phyloP scores from a whole-genome alignment of 148 eudicot species.

The Chenopodium suecicum region DNA sequence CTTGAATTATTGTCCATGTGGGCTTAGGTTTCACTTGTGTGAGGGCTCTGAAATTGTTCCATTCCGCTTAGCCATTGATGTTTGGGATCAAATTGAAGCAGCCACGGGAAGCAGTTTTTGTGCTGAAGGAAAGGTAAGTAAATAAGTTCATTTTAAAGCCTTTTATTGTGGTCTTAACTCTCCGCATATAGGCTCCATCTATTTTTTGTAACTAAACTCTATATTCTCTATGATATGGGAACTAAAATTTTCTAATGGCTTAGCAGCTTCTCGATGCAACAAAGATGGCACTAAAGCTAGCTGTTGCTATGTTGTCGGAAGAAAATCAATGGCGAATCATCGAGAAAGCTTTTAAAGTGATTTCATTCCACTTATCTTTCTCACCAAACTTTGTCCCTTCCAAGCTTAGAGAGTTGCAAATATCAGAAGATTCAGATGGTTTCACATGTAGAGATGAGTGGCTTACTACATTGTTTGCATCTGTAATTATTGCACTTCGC shows the following conservation, averaged over 20 bases:
- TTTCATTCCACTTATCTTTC: constrained; percentile 41
- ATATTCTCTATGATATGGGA: constrained; percentile 6
- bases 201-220: constrained; percentile 1
- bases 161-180: neutral
- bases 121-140: constrained; percentile 42
- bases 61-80: constrained; percentile 47
- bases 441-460: constrained; percentile 54
- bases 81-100: constrained; percentile 63
- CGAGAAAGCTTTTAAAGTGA: constrained; percentile 54
- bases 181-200: neutral
- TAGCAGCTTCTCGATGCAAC: constrained; percentile 76
- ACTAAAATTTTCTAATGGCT: constrained; percentile 21
- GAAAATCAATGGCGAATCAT: constrained; percentile 55
- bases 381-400: constrained; percentile 22
- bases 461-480: constrained; percentile 73
- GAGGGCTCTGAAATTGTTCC: constrained; percentile 48
- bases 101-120: constrained; percentile 20
- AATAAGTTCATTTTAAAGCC: neutral
- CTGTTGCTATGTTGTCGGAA: constrained; percentile 62
- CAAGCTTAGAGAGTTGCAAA: constrained; percentile 37
- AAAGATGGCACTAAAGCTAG: constrained; percentile 64
- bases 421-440: constrained; percentile 25
- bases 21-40: constrained; percentile 49
- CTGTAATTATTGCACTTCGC: constrained; percentile 70
- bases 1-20: constrained; percentile 9